A percentile compares a stretch with the other conserved stretches of the same genome.
phyloP scores from a whole-genome alignment of 805 yeast species.

The Wickerhamiella kazuoi region DNA sequence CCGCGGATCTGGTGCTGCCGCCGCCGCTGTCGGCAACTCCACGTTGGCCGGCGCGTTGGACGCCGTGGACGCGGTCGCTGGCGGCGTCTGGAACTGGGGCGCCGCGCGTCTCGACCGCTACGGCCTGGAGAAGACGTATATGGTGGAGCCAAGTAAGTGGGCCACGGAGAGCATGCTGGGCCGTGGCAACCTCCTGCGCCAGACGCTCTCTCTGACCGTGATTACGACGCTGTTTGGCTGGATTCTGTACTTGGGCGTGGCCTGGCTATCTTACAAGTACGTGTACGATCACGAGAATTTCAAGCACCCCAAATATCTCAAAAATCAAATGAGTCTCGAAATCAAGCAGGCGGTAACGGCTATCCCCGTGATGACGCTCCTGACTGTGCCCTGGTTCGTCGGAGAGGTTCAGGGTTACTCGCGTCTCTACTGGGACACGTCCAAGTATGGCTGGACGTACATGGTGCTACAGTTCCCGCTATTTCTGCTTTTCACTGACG shows the following conservation, averaged over 20 bases:
- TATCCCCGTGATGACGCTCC: constrained; percentile 73
- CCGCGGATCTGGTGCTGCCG: background rate
- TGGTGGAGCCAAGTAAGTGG: constrained; percentile 37
- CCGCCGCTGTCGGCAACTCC: background rate
- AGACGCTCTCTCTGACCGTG: constrained; percentile 43
- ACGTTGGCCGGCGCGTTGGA: no score
- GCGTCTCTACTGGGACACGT: constrained; percentile 47
- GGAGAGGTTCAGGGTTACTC: constrained; percentile 74
- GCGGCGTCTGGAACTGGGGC: constrained; percentile 1
- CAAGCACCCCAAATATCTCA: constrained; percentile 90
- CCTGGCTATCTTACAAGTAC: constrained; percentile 55
- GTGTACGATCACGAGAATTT: constrained; percentile 78
- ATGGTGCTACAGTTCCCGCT: constrained; percentile 49
- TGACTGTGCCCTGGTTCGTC: constrained; percentile 83
- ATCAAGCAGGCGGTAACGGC: constrained; percentile 61
- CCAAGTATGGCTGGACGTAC: constrained; percentile 45
- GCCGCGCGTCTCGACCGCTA: constrained; percentile 9
- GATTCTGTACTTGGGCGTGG: constrained; percentile 59
- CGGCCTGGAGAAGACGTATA: constrained; percentile 28
- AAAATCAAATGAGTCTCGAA: constrained; percentile 80
- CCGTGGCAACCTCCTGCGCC: constrained; percentile 60
- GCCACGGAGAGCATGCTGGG: constrained; percentile 52
- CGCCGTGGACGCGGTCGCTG: no score
- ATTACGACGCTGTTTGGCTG: constrained; percentile 73
- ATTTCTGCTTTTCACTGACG: constrained; percentile 85